Percentiles rank a stretch among this genome's conserved stretches.
Evolutionary conservation across 2,329 filamentous ascomycete species (phyloP).

Genomic region (Chaetomium strumarium): DNA sequence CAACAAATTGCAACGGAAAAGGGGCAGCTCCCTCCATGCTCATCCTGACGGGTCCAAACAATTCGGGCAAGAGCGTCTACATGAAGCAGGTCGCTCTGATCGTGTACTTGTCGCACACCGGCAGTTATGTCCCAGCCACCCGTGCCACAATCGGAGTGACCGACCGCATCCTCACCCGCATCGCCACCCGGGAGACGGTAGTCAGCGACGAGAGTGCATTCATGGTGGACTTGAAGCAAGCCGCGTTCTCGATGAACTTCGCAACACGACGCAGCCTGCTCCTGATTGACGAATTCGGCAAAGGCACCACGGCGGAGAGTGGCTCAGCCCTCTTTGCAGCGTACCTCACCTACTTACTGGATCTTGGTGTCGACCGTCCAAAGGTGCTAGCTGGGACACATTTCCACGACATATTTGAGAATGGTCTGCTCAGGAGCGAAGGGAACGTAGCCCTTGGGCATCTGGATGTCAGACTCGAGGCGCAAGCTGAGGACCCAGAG

Average conservation of each 20-base stretch:
- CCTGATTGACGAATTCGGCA: conserved; percentile 87
- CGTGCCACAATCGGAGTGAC: conserved; percentile 75
- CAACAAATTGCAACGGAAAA: not conserved
- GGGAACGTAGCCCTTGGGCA: conserved; percentile 55
- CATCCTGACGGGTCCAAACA: conserved; percentile 87
- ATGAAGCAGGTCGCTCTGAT: conserved; percentile 89
- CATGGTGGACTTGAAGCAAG: conserved; percentile 78
- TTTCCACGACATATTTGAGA: conserved; percentile 67
- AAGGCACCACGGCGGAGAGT: conserved; percentile 54
- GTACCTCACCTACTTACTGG: conserved; percentile 51
- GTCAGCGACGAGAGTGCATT: conserved; percentile 56
- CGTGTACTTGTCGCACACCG: conserved; percentile 86
- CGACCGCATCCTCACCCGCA: conserved; percentile 84
- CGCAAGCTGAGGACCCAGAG: conserved; percentile 42
- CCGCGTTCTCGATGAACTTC: conserved; percentile 68
- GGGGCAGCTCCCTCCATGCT: conserved; percentile 55
- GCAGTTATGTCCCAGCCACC: conserved; percentile 82
- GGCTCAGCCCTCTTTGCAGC: conserved; percentile 54
- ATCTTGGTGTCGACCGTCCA: conserved; percentile 41
- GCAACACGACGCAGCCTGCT: conserved; percentile 72
- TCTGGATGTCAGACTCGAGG: conserved; percentile 64
- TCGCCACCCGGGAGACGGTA: conserved; percentile 65
- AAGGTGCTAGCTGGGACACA: conserved; percentile 59
- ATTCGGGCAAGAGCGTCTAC: conserved; percentile 94
- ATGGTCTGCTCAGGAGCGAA: conserved; percentile 47